These are phyloP conservation scores for Adansonia madagascariensis DNA, from an alignment of 441 rosid genomes.

Conservation along the genomic window DNA sequence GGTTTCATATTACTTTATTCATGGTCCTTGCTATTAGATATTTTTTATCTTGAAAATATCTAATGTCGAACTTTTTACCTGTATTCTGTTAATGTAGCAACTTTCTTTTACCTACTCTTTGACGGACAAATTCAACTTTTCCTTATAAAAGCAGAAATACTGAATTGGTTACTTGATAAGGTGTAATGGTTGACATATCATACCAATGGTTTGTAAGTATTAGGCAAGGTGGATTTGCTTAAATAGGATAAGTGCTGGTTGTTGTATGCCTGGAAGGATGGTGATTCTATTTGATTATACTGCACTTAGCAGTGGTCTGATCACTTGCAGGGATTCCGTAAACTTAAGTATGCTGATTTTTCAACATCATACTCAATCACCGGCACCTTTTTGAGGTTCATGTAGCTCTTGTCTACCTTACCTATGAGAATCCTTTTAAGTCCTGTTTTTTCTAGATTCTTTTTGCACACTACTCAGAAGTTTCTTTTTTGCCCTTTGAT, in stretches of 20 bases:
- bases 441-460: background rate
- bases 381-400: constrained; percentile 65
- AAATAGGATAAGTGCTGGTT: background rate
- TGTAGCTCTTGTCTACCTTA: constrained; percentile 16
- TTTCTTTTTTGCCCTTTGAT: constrained; percentile 13
- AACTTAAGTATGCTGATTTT: constrained; percentile 63
- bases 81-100: background rate
- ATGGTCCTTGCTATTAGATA: background rate
- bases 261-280: constrained; percentile 12
- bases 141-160: background rate
- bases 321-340: constrained; percentile 56
- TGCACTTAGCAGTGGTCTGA: constrained; percentile 5
- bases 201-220: background rate
- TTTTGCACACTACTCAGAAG: constrained; percentile 9
- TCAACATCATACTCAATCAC: constrained; percentile 71
- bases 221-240: background rate
- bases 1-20: background rate
- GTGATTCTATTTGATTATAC: constrained; percentile 13
- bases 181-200: background rate
- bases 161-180: constrained; percentile 6
- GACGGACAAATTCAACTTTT: background rate
- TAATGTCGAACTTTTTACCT: background rate
- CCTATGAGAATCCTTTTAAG: background rate
- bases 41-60: constrained; percentile 8
- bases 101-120: background rate